A percentile compares a stretch with the other conserved stretches of the same genome.
phyloP scores from a whole-genome alignment of 106 monocot genomes.

The Dendrobium huoshanense region DNA sequence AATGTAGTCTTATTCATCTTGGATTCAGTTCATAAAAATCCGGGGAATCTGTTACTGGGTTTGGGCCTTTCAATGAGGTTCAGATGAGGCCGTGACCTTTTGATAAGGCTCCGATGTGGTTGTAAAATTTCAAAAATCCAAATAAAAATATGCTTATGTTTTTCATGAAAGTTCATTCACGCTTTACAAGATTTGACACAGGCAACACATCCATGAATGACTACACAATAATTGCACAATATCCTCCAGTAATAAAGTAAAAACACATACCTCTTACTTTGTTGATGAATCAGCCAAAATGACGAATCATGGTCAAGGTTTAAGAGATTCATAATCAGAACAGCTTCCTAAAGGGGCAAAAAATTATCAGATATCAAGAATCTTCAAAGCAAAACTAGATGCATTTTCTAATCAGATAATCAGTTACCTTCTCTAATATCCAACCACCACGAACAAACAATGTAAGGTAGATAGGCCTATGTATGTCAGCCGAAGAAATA shows the following conservation, averaged over 20 bases:
- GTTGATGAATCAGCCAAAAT: constrained; percentile 82
- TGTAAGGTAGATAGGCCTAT: constrained; percentile 70
- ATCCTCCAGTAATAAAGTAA: neutral
- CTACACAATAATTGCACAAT: neutral
- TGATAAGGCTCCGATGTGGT: too few relatives aligned
- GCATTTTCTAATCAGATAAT: neutral
- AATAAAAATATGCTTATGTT: neutral
- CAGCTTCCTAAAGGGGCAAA: constrained; percentile 42
- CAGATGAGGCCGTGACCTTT: neutral
- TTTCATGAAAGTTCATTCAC: neutral
- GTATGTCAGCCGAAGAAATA: constrained; percentile 77
- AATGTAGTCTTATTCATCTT: too few relatives aligned
- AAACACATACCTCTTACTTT: constrained; percentile 56
- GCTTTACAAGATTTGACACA: neutral
- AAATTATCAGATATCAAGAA: constrained; percentile 4
- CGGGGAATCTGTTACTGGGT: neutral
- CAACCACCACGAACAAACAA: constrained; percentile 92
- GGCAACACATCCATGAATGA: neutral
- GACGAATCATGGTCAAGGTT: constrained; percentile 51
- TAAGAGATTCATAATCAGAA: constrained; percentile 66
- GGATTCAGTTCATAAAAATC: neutral
- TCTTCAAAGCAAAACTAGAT: neutral
- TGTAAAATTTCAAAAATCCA: neutral
- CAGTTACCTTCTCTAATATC: constrained; percentile 81
- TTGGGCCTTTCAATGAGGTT: too few relatives aligned